Evolutionary conservation across 179 eudicot species (phyloP).

Genomic region (Dionaea muscipula): DNA sequence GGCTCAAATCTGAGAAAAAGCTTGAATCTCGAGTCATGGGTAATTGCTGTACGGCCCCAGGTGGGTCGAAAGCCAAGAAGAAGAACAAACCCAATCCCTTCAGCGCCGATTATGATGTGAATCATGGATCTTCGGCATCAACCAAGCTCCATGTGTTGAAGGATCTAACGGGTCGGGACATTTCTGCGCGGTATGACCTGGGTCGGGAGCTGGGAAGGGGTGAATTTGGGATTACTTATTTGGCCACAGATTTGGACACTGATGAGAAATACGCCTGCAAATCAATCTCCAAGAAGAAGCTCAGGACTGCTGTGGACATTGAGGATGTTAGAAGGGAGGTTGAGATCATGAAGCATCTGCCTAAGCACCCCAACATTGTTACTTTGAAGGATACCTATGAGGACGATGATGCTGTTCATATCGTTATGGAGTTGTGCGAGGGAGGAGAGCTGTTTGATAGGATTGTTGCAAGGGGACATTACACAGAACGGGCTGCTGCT

Average conservation of each 20-base stretch:
- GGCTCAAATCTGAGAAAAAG: too few relatives aligned
- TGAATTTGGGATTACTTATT: conserved; percentile 68
- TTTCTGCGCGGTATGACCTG: conserved; percentile 24
- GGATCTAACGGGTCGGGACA: conserved; percentile 53
- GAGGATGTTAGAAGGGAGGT: conserved; percentile 17
- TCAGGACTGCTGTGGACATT: conserved; percentile 12
- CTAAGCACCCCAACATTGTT: conserved; percentile 19
- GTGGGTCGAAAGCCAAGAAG: conserved; percentile 26
- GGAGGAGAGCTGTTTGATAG: conserved; percentile 52
- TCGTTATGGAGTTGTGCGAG: conserved; percentile 55
- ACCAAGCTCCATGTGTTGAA: conserved; percentile 44
- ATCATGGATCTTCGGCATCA: conserved; percentile 24
- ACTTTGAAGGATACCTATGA: conserved; percentile 38
- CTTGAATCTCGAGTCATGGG: conserved; percentile 36
- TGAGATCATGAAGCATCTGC: conserved; percentile 20
- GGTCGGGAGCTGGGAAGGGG: conserved; percentile 59
- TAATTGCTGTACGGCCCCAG: conserved; percentile 45
- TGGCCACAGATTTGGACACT: conserved; percentile 25
- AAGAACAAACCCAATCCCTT: conserved; percentile 55
- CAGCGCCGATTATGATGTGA: conserved; percentile 34
- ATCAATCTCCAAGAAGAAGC: conserved; percentile 8
- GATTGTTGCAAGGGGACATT: conserved; percentile 47
- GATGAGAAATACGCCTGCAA: conserved; percentile 18
- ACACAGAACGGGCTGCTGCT: conserved; percentile 47
- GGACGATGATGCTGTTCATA: conserved; percentile 42